Base-by-base conservation (phyloP, 225 moss, liverwort and hornwort species). In the Thuidium tamariscinum region DNA sequence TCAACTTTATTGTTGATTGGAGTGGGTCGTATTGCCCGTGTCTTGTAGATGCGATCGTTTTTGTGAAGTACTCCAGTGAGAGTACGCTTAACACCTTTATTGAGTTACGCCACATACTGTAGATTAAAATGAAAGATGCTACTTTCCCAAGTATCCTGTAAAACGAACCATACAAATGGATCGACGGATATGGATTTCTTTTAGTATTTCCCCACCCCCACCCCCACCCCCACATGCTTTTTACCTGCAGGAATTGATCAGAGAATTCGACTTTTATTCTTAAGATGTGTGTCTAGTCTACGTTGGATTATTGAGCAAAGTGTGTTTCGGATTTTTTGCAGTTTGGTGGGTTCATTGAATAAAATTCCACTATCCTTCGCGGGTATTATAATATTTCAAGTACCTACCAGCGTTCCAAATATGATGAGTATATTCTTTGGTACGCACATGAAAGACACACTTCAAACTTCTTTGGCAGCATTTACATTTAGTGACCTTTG, bases 291-390 rank as follows among this genome's bases (percentile, higher is more conserved):
- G 39, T 66, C 16, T 77, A 63, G 75, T 41, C 41, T 65, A 14
- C 37, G 60, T 73, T 55, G 32, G 13, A 56, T 74, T 83, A 77
- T 48, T 75, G 80, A 74, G 32, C 27, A 82, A 79, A n/a, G 21
- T 52, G 52, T 92, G 76, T 60, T 81, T 30, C 88, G 83, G 73
- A 88, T 90, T 27, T 86, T 88, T 79, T 91, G 92, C 98, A 99
- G 98, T 91, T 93, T 99, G 95, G 98, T 99, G 91, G 98, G 98
- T 51, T 99, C 98, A 49, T 87, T 99, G 77, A 99, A 99, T 86
- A 99, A 99, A 88, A 99, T 99, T 41, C 98, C 98, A 12, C 88
- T 99, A 34, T 99, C 98, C 41, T 83, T 99, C 49, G 95, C 95
- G 75, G 97, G 98, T 84, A 99, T 99, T 77, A 67, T 95, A 44